phyloP scores from a whole-genome alignment of 2,329 filamentous ascomycete genomes.

The Lecanosticta acicola region DNA sequence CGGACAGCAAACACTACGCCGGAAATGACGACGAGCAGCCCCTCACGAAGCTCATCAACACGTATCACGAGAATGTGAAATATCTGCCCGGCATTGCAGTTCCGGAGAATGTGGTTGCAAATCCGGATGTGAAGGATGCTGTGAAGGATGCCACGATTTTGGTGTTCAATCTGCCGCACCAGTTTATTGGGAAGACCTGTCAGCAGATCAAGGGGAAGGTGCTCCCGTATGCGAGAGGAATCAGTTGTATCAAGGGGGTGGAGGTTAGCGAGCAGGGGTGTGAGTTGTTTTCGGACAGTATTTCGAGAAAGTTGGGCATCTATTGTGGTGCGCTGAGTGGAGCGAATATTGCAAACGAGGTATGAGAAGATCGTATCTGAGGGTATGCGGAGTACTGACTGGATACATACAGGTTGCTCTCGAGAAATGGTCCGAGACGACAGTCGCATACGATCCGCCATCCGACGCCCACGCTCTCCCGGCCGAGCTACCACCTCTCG shows the following conservation, averaged over 20 bases:
- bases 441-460: constrained; percentile 91
- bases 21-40: constrained; percentile 67
- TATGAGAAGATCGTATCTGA: too few species aligned
- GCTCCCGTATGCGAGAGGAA: constrained; percentile 82
- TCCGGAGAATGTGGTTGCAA: constrained; percentile 76
- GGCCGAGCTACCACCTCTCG: constrained; percentile 74
- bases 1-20: constrained; percentile 67
- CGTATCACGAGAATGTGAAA: constrained; percentile 91
- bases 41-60: constrained; percentile 87
- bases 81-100: constrained; percentile 87
- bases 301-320: constrained; percentile 83
- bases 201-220: constrained; percentile 81
- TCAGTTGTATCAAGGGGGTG: constrained; percentile 98
- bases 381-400: too few species aligned
- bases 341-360: constrained; percentile 88
- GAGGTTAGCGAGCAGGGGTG: constrained; percentile 83
- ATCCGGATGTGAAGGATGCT: constrained; percentile 71
- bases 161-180: constrained; percentile 93
- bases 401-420: constrained; percentile 73
- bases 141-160: constrained; percentile 82
- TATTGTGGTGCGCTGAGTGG: constrained; percentile 95
- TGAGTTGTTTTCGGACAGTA: constrained; percentile 88
- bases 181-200: constrained; percentile 87
- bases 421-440: constrained; percentile 97
- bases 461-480: constrained; percentile 57